Base-by-base conservation (phyloP, 164 flowering plant species). In the Malania oleifera region DNA sequence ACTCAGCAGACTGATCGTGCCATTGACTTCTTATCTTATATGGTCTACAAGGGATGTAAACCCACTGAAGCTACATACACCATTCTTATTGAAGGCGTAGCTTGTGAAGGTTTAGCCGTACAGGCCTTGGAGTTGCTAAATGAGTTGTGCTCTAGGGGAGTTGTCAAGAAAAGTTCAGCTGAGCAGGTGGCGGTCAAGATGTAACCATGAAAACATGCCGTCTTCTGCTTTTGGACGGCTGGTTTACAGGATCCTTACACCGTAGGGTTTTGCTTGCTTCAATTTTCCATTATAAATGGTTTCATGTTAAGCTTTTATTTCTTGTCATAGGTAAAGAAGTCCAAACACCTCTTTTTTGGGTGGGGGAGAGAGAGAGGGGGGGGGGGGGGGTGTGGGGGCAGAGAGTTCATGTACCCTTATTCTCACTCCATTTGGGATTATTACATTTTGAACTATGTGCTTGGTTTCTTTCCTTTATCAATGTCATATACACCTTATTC, bases 1-100 rank as follows among this genome's bases (percentile, higher is more conserved):
- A 77, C 78, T 57, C 82, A 73, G 5, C 70, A 74, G 60, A 87
- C 96, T 1, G 82, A 71, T 58, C 81, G 78, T 12, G 98, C 98
- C 24, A 85, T 89, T 62, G 96, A 92, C 59, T 82, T 81, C 62
- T 67, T 85, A 65, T 82, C 73, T 8, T 53, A 74, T 54, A 89
- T 92, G 98, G 81, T 92, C 5, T 66, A 80, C 7, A 85, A 75
- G 65, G 88, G 93, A 37, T 89, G 93, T 67, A 87, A 76, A 61
- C 98, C 98, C 23, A 85, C 82, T 19, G 90, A 85, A 68, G 62
- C 76, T 54, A 81, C 96, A 3, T 92, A 92, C 70, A 87, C 84
- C 24, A 84, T 83, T 62, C 85, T 89, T 44, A 71, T 89, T 57
- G 91, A 92, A 72, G 98, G 95, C 23, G 56, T 89, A 19, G 91